Evolutionary conservation across 2,329 filamentous ascomycete species (phyloP), one percentile per base, ranked within the genome.

Genomic region (Pseudogymnoascus destructans): DNA sequence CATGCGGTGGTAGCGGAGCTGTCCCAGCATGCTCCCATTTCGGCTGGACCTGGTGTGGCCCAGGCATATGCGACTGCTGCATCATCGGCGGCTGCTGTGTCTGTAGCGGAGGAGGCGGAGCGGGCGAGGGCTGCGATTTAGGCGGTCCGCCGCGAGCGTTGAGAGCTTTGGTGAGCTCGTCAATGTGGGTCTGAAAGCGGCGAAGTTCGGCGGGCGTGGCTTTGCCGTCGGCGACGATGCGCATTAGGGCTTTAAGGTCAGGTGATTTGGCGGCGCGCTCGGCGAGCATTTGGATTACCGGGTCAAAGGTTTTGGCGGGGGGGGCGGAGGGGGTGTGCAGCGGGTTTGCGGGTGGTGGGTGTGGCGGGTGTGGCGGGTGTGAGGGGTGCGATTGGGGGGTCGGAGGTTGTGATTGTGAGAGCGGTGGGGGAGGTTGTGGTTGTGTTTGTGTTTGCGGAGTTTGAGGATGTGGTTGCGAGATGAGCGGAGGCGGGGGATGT

Each of bases 151-250:
- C 65, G 79, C 81, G 35, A 77, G 77, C 10, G 79, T 81, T 69
- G 79, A 84, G 67, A 79, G 84, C 61, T 76, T 79, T 77, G 73
- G 63, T 90, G 59, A 93, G 79, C 67, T 89, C 83, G 65, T 90
- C 86, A 61, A 93, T 93, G 40, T 93, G 87, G 55, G 77, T 78
- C 68, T 93, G 88, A 64, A 93, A 93, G 61, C 84, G 80, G 52
- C 82, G 81, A 10, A 93, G 73, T 68, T 93, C 86, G 11, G 82
- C 79, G 35, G 81, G 79, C 10, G 80, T 82, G 0, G 88, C 88
- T 63, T 85, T 79, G 1, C 87, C 87, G 25, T 84, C 82, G 0
- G 88, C 88, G 0, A 93, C 88, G 57, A 87, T 81, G 69, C 89
- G 89, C 88, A 93, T 93, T 0, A 93, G 74, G 33, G 86, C 82